phyloP scores from a whole-genome alignment of 352 stramenopile genomes.

The Pilasporangium apinafurcum region DNA sequence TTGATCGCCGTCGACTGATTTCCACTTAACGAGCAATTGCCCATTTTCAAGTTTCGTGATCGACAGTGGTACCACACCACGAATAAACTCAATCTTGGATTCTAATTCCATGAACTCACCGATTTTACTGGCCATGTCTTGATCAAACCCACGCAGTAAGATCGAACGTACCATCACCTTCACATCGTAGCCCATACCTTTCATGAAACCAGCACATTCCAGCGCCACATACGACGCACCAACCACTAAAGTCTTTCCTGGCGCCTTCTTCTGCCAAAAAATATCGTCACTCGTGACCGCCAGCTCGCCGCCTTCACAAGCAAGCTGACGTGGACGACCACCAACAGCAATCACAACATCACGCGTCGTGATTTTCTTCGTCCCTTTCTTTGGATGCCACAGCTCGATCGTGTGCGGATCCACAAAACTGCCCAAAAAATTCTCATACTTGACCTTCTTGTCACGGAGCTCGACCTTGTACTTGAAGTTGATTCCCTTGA shows the following conservation, averaged over 20 bases:
- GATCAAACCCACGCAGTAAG: conserved; percentile 96
- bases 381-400: conserved; percentile 85
- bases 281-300: conserved; percentile 91
- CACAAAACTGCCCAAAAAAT: conserved; percentile 90
- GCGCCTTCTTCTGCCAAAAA: conserved; percentile 78
- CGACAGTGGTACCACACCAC: conserved; percentile 84
- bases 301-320: conserved; percentile 88
- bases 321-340: conserved; percentile 86
- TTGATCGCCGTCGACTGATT: conserved; percentile 37
- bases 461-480: conserved; percentile 95
- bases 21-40: conserved; percentile 80
- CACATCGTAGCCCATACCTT: conserved; percentile 93
- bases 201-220: conserved; percentile 97
- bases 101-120: conserved; percentile 90
- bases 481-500: conserved; percentile 98
- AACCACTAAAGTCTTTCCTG: conserved; percentile 96
- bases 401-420: conserved; percentile 92
- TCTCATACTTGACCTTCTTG: conserved; percentile 94
- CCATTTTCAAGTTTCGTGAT: conserved; percentile 89
- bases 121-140: conserved; percentile 94
- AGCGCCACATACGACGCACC: conserved; percentile 97
- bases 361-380: conserved; percentile 87
- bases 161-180: conserved; percentile 97
- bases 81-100: conserved; percentile 90
- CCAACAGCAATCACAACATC: conserved; percentile 95